Base-by-base conservation (phyloP, 192 early-diverging fungal genomes). In the Funneliformis mosseae region DNA sequence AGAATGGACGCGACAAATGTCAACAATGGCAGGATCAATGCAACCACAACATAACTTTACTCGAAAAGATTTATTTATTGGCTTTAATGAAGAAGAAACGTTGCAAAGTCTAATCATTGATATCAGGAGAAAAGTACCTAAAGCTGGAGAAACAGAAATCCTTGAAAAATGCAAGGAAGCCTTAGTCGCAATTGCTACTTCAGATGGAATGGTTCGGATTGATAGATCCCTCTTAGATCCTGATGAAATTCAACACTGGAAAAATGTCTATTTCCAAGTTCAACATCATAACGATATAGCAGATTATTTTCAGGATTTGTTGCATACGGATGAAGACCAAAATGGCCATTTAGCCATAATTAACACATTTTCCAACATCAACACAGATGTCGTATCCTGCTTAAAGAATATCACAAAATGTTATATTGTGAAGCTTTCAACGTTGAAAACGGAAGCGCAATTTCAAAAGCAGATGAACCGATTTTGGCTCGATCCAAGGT, bases 351-450 rank as follows among this genome's bases (percentile, higher is more conserved):
- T 66, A 27, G 46, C 78, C 3, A 76, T 81, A 42, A 48, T 81
- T 23, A 77, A 76, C 42, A 81, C 75, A 27, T 81, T 81, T 33
- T 78, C 76, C 8, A 78, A 81, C 21, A 81, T 81, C 27, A 81
- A 81, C 33, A 81, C 81, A 9, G 75, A 81, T 61, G 25, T 81
- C 10, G 55, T 60, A 50, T 4, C 21, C n/a, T 78, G 38, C 14
- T 28, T 81, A 33, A 25, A 48, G 39, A 42, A 64, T 8, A n/a
- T 14, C 0, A 12, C 38, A 16, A 63, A 11, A 42, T 76, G 74
- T 61, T 66, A 78, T 63, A 21, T 81, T 10, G 38, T 69, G 21
- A 81, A 81, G 46, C 59, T 81, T 23, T 76, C 74, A 43, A 76
- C 55, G 11, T 81, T 81, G 21, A 69, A 81, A 50, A 71, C 81